Evolutionary conservation across 371 early-diverging fungal genomes (phyloP).

Genomic region (Mucor saturninus): DNA sequence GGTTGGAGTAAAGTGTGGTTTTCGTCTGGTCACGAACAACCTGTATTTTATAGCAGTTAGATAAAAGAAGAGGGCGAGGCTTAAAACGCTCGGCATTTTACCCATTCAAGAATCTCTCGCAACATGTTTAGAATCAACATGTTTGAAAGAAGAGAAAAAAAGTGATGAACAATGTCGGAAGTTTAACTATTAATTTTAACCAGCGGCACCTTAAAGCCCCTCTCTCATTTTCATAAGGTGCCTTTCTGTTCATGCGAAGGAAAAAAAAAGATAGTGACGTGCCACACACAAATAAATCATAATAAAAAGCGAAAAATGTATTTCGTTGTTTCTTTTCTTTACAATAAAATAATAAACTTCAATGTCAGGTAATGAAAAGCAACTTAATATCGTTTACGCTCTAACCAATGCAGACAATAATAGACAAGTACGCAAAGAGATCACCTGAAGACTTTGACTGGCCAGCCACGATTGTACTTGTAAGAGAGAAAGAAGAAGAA

Average conservation of each 20-base stretch:
- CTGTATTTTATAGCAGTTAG: background rate
- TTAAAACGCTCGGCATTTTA: no score
- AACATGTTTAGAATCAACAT: no score
- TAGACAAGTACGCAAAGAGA: slow-evolving; percentile 17
- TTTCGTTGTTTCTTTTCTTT: background rate
- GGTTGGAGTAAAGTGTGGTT: background rate
- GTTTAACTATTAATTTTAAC: no score
- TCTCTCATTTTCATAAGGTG: no score
- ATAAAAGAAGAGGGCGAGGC: background rate
- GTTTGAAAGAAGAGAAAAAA: no score
- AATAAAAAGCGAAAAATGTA: no score
- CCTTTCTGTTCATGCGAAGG: no score
- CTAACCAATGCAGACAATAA: background rate
- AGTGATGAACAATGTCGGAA: no score
- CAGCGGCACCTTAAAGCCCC: no score
- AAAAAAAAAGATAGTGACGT: no score
- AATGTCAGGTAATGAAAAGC: background rate
- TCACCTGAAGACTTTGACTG: slow-evolving; percentile 42
- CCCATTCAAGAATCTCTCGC: no score
- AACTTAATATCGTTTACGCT: background rate
- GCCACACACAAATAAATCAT: no score
- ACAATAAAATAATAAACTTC: background rate
- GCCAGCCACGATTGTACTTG: slow-evolving; percentile 39
- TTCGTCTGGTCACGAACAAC: background rate
- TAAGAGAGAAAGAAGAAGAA: slow-evolving; percentile 8